Evolutionary conservation across 768 basidiomycete species (phyloP), one percentile per base, ranked within the genome.

Genomic region (Nidularia sp.): DNA sequence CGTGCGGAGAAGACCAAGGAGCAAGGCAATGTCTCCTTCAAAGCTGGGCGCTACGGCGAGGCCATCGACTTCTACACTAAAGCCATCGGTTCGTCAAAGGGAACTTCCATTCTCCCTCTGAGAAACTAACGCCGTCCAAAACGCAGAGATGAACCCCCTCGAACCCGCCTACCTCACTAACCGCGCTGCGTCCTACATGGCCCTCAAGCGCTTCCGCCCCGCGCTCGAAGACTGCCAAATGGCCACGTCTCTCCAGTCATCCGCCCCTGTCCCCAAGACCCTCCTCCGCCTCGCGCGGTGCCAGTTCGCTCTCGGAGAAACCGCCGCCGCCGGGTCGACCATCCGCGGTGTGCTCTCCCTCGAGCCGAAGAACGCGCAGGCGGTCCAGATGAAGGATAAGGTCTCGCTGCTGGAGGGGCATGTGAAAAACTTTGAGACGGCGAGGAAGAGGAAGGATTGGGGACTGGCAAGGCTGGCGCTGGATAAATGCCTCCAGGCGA

Each of bases 141-240:
- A 18, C 50, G 41, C 59, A 87, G 83, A 81, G 52, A 69, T 86
- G 57, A 82, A 82, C 53, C 67, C 84, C 0, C 58, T 72, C 3
- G 88, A 93, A 66, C 83, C 91, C 0, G 77, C 87, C 2, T 94
- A 88, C 62, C 73, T 86, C 55, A 90, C 90, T 0, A 95, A 95
- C 65, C 84, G 92, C 31, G 92, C 93, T 0, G 92, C 93, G 0
- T 85, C 91, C 2, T 81, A 86, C 63, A 94, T 95, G 81, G 81
- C 84, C 0, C 63, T 89, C 48, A 92, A 93, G 63, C 81, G 81
- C 34, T 94, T 87, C 75, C 76, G 82, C 33, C 69, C 73, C 0
- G 93, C 93, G 0, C 73, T 93, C 13, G 77, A 76, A 35, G 92
- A 95, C 62, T 93, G 90, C 61, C 90, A 90, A 64, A 74, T 74